Evolutionary conservation across 2,329 filamentous ascomycete species (phyloP), one percentile per base, ranked within the genome.

Genomic region (Anthostomella pinea): DNA sequence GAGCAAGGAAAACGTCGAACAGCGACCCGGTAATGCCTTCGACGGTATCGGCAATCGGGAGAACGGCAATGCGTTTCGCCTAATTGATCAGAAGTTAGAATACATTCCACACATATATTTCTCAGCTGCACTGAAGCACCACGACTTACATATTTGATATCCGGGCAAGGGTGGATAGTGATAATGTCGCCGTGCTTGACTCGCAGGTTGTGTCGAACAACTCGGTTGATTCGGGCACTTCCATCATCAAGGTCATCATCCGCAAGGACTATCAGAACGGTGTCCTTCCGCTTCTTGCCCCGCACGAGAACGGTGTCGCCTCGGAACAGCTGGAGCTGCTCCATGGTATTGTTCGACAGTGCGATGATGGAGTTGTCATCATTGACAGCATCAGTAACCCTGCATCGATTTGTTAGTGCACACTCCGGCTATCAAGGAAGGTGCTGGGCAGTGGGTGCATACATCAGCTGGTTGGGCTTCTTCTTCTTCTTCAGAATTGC

Each of bases 401-500:
- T 95, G 59, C 57, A 63, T 44, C 43, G 46, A 42, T 21, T 26
- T 30, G 43, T 48, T 23, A 53, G 39, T 39, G 33, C 22, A 34
- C 19, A 27, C 24, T n/a, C n/a, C n/a, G n/a, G n/a, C n/a, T n/a
- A n/a, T n/a, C n/a, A n/a, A n/a, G n/a, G 6, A 16, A 16, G 13
- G 13, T 13, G 25, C 11, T 15, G 25, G 25, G 13, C 6, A 13
- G 16, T 18, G 20, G 23, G 16, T 32, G 29, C 35, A 22, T 76
- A 95, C 89, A 98, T 95, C 66, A 98, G 72, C 62, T 91, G 94
- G 72, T 98, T 98, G 57, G 90, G 90, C 87, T 98, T 98, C 90
- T 98, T 98, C 85, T 98, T 98, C 80, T 97, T 97, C 77, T 96
- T 97, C 60, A 98, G 80, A 57, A 98, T 98, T 53, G 93, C 93